Percentiles rank a stretch among this genome's conserved stretches.
These are phyloP conservation scores for Cladobotryum mycophilum DNA, from an alignment of 2,329 filamentous ascomycete genomes.

Conservation along the genomic window DNA sequence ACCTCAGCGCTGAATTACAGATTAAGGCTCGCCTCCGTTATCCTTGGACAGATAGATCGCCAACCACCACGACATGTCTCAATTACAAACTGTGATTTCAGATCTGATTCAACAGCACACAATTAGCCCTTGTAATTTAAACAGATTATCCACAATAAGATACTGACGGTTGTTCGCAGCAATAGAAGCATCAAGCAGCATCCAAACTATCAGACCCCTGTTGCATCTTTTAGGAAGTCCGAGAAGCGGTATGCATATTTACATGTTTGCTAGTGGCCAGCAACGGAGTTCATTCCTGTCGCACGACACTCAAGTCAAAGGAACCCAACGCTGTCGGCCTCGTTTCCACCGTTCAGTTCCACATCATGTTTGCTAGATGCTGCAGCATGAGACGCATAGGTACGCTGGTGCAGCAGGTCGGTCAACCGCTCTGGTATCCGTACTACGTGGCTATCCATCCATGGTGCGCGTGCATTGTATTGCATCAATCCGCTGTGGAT, in stretches of 20 bases:
- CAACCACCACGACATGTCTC: no score
- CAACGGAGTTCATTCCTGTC: not conserved
- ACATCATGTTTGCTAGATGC: slow-evolving; percentile 9
- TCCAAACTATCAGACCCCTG: not conserved
- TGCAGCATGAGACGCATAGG: slow-evolving; percentile 8
- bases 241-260: not conserved
- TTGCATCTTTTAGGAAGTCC: slow-evolving; percentile 3
- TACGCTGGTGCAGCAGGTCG: not conserved
- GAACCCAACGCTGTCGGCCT: not conserved
- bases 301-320: not conserved
- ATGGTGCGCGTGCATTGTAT: slow-evolving; percentile 3
- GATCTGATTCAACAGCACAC: no score
- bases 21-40: no score
- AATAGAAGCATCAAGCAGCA: slow-evolving; percentile 3
- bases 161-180: not conserved
- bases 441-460: slow-evolving; percentile 9
- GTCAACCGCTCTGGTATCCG: slow-evolving; percentile 1
- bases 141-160: no score
- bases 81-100: no score
- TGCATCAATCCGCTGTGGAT: slow-evolving; percentile 1
- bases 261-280: not conserved
- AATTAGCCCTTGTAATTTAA: no score
- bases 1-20: no score
- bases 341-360: slow-evolving; percentile 5
- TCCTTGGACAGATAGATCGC: no score